Evolutionary conservation across 2,329 filamentous ascomycete genomes (phyloP).

Genomic region (Aspergillus viridinutans): DNA sequence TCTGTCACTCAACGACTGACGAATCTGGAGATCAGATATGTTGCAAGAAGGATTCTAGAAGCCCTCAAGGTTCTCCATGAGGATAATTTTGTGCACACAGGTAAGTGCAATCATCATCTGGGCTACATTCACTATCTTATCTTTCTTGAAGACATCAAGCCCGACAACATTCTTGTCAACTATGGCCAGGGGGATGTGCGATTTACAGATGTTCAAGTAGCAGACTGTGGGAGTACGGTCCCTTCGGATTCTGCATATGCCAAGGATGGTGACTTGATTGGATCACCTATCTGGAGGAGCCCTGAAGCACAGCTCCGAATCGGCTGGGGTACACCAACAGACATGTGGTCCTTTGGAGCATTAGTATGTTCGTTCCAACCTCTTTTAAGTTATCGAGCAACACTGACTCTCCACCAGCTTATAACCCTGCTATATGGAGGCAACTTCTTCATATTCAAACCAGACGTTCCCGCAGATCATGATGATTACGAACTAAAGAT

Average conservation of each 20-base stretch:
- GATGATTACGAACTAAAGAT: constrained; percentile 23
- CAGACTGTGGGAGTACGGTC: constrained; percentile 18
- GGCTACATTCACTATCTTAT: neutral
- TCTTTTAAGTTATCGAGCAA: neutral
- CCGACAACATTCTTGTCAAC: constrained; percentile 20
- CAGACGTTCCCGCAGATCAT: constrained; percentile 16
- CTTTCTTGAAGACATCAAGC: constrained; percentile 21
- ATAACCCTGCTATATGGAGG: constrained; percentile 17
- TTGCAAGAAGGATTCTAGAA: constrained; percentile 12
- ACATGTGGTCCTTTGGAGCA: constrained; percentile 26
- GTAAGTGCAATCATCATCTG: constrained; percentile 4
- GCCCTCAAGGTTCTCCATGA: constrained; percentile 12
- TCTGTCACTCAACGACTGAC: constrained; percentile 14
- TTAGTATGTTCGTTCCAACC: constrained; percentile 10
- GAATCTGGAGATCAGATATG: constrained; percentile 15
- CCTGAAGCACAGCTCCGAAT: constrained; percentile 22
- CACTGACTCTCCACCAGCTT: constrained; percentile 8
- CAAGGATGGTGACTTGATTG: constrained; percentile 14
- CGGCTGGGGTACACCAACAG: constrained; percentile 20
- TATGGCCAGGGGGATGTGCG: constrained; percentile 9
- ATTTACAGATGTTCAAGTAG: constrained; percentile 21
- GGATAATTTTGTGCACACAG: constrained; percentile 18
- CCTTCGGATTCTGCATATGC: constrained; percentile 12
- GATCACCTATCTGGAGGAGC: constrained; percentile 18
- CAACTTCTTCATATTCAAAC: constrained; percentile 19